phyloP scores from a whole-genome alignment of 2,329 filamentous ascomycete genomes.

The Ceratocystis cacaofunesta region DNA sequence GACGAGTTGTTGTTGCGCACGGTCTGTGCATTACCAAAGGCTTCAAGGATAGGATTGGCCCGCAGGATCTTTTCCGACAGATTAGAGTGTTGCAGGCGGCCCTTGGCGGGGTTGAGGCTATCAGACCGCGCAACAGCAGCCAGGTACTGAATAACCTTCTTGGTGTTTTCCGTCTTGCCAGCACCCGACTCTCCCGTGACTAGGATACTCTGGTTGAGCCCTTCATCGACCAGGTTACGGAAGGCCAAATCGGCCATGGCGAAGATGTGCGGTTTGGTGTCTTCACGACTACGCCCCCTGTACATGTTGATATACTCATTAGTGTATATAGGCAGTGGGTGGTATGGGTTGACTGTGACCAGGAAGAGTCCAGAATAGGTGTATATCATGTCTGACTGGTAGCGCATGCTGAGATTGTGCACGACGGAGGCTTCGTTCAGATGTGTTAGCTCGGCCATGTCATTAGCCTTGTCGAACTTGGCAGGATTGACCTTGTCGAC shows the following conservation, averaged over 20 bases:
- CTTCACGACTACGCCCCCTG: conserved; percentile 75
- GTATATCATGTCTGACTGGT: conserved; percentile 92
- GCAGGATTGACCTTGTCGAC: conserved; percentile 98
- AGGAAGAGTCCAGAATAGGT: conserved; percentile 96
- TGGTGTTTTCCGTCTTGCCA: conserved; percentile 97
- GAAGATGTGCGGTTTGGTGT: conserved; percentile 93
- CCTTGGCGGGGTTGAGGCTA: conserved; percentile 49
- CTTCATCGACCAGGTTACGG: conserved; percentile 86
- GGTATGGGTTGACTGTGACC: conserved; percentile 95
- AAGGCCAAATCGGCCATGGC: conserved; percentile 96
- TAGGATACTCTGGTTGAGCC: conserved; percentile 89
- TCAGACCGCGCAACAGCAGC: conserved; percentile 85
- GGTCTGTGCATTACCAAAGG: conserved; percentile 95
- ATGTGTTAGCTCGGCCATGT: conserved; percentile 98
- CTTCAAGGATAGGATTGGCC: conserved; percentile 92
- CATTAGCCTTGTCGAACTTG: conserved; percentile 98
- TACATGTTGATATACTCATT: conserved; percentile 99
- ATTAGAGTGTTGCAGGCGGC: conserved; percentile 54
- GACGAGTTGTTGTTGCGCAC: conserved; percentile 98
- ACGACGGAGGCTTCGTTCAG: conserved; percentile 96
- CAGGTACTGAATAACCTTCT: conserved; percentile 97
- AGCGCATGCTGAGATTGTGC: conserved; percentile 88
- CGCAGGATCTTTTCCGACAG: conserved; percentile 92
- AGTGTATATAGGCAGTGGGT: conserved; percentile 82
- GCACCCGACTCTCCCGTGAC: conserved; percentile 97